phyloP scores from a whole-genome alignment of 768 basidiomycete genomes.

The Mrakia hoshinonis region DNA sequence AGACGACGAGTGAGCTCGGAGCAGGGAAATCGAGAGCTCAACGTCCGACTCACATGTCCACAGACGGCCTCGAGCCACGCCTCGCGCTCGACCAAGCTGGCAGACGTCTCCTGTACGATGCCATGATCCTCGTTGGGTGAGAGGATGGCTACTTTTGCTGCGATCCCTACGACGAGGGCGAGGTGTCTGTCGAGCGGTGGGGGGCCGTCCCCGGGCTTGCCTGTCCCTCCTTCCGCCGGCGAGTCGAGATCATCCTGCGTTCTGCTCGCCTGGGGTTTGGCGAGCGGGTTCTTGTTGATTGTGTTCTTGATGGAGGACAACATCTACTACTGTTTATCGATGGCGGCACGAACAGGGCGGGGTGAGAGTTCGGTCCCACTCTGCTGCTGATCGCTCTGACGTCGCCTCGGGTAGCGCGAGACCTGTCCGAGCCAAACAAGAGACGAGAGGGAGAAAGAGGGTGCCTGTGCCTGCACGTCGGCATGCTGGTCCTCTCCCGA shows the following conservation, averaged over 20 bases:
- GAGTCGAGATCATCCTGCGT: not conserved
- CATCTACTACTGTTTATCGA: no score
- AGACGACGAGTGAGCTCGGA: not conserved
- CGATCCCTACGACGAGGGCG: conserved; percentile 21
- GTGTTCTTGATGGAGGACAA: no score
- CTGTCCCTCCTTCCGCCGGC: not conserved
- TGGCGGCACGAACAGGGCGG: no score
- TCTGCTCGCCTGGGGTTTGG: not conserved
- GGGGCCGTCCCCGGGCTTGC: not conserved
- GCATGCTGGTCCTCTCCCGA: no score
- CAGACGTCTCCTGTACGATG: no score
- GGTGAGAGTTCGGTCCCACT: no score
- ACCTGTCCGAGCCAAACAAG: no score
- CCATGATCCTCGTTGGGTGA: not conserved
- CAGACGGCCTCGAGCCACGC: conserved; percentile 21
- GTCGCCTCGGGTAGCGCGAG: no score
- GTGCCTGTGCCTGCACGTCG: no score
- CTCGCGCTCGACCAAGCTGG: not conserved
- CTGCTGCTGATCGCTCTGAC: no score
- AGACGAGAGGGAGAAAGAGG: no score
- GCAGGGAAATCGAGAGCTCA: not conserved
- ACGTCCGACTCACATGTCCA: conserved; percentile 7
- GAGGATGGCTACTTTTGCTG: not conserved
- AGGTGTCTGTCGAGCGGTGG: conserved; percentile 17
- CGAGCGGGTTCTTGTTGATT: no score